These are phyloP conservation scores for Ormosia semicastrata DNA, from an alignment of 306 rosid species.

Conservation along the genomic window DNA sequence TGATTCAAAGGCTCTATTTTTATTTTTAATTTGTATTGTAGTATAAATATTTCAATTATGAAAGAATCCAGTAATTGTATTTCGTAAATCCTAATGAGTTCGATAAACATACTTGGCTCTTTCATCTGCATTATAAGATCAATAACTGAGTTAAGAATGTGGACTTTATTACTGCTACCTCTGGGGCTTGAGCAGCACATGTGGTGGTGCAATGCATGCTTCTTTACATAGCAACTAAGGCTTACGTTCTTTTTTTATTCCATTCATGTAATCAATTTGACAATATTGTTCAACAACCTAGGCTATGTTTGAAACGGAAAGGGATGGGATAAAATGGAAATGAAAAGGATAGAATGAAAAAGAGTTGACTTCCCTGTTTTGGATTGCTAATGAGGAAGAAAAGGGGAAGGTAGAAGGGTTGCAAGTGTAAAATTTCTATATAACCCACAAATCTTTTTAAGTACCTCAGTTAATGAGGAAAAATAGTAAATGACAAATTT, in stretches of 20 bases:
- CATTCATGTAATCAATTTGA: background rate
- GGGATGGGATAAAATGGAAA: background rate
- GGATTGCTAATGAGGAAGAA: conserved; percentile 2
- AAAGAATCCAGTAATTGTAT: background rate
- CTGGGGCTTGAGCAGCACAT: background rate
- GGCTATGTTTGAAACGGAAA: background rate
- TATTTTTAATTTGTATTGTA: background rate
- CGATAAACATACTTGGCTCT: background rate
- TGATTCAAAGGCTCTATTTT: background rate
- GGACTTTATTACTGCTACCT: background rate
- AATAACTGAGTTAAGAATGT: background rate
- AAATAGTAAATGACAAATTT: background rate
- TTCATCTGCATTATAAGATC: background rate
- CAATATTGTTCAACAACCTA: background rate
- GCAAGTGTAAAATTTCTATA: background rate
- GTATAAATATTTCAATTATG: background rate
- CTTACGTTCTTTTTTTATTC: background rate
- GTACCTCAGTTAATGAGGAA: background rate
- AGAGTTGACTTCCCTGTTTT: background rate
- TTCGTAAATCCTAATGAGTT: background rate
- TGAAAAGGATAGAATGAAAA: background rate
- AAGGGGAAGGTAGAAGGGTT: background rate
- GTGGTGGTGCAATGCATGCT: background rate
- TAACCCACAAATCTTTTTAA: background rate
- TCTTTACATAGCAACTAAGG: background rate